A percentile compares a stretch with the other conserved stretches of the same genome.
Conservation (phyloP, 495 filamentous ascomycete species). For the Pyrenula aspistea region DNA sequence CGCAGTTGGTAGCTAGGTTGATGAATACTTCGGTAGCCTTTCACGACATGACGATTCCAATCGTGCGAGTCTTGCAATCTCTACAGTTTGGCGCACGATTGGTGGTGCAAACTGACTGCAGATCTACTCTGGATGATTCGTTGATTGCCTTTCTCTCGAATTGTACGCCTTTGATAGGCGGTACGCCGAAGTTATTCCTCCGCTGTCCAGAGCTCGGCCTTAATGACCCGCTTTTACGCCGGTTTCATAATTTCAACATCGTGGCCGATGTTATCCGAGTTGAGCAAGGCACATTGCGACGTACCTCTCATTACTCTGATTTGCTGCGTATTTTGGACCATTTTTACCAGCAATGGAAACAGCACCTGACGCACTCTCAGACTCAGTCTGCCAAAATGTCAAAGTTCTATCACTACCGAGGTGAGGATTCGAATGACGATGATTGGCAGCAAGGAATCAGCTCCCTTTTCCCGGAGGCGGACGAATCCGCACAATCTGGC, state of each 20-base stretch:
- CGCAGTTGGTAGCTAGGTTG: conserved; percentile 54
- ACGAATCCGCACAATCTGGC: neutral
- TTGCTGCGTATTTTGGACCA: conserved; percentile 42
- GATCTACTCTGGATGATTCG: conserved; percentile 9
- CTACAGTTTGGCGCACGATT: conserved; percentile 49
- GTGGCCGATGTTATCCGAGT: neutral
- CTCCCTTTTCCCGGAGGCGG: neutral
- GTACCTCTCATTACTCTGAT: neutral
- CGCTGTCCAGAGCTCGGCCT: too few species aligned
- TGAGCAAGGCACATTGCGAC: neutral
- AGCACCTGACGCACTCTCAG: conserved; percentile 58
- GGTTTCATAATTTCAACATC: neutral
- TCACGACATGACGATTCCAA: conserved; percentile 68
- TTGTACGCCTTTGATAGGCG: conserved; percentile 54
- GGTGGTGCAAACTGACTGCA: conserved; percentile 19
- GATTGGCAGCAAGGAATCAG: conserved; percentile 10
- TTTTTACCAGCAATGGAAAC: conserved; percentile 70
- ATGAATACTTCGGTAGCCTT: conserved; percentile 58
- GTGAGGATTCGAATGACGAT: conserved; percentile 65
- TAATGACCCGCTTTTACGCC: neutral
- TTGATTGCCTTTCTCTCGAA: conserved; percentile 26
- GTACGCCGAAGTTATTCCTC: conserved; percentile 10
- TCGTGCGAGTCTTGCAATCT: conserved; percentile 70
- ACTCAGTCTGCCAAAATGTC: conserved; percentile 55
- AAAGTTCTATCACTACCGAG: conserved; percentile 71